phyloP scores from a whole-genome alignment of 2,329 filamentous ascomycete species.

The Pochonia chlamydosporia region DNA sequence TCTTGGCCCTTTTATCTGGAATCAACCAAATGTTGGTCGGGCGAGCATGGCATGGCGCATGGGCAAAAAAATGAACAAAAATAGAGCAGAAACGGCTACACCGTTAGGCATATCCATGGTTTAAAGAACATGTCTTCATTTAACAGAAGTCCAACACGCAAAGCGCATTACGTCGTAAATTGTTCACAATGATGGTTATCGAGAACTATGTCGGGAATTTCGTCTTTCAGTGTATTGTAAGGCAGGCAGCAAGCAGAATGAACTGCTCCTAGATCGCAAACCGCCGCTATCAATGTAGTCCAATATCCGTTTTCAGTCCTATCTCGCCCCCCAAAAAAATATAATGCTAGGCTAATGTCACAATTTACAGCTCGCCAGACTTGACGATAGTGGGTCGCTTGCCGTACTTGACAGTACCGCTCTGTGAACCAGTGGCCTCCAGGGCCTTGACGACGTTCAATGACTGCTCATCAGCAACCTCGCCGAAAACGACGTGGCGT shows the following conservation, averaged over 20 bases:
- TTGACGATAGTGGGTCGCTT: slow-evolving; percentile 54
- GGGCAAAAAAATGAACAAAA: not conserved
- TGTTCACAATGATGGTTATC: too few relatives aligned
- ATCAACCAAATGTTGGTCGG: not conserved
- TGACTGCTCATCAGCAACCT: slow-evolving; percentile 51
- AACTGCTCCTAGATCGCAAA: not conserved
- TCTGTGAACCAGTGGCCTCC: slow-evolving; percentile 53
- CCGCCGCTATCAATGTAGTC: slow-evolving; percentile 4
- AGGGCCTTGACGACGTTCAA: slow-evolving; percentile 53
- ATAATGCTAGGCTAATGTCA: slow-evolving; percentile 14
- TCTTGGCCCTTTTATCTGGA: not conserved
- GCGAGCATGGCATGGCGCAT: not conserved
- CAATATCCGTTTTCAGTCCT: not conserved
- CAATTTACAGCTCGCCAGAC: slow-evolving; percentile 42
- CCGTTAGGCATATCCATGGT: not conserved
- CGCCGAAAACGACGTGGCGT: slow-evolving; percentile 81
- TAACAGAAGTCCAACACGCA: not conserved
- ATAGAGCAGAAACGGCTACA: not conserved
- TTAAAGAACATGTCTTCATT: too few relatives aligned
- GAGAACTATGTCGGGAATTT: not conserved
- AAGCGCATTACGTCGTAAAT: too few relatives aligned
- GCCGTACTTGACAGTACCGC: slow-evolving; percentile 49
- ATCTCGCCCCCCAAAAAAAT: not conserved
- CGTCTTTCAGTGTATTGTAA: not conserved
- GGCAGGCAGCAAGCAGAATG: not conserved